Evolutionary conservation across 495 filamentous ascomycete genomes (phyloP).

Genomic region (Ascodesmis nigricans): DNA sequence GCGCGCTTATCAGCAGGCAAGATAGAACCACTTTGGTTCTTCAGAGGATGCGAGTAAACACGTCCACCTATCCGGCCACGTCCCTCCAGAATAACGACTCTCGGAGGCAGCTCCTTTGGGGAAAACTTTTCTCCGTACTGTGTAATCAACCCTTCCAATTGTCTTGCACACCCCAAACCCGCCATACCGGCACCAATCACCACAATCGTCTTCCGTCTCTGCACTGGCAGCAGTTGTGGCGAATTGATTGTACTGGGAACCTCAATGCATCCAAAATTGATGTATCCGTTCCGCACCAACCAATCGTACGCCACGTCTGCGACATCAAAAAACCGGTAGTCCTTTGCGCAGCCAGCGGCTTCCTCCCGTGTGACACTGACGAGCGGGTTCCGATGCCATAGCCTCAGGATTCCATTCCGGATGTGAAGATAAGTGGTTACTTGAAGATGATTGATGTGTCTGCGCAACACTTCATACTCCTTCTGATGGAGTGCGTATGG

Average conservation of each 20-base stretch:
- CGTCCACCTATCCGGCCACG: constrained; percentile 75
- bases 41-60: constrained; percentile 76
- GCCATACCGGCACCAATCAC: constrained; percentile 89
- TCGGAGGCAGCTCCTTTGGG: constrained; percentile 41
- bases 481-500: constrained; percentile 72
- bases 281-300: constrained; percentile 76
- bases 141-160: constrained; percentile 60
- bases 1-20: constrained; percentile 32
- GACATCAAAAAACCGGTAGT: constrained; percentile 72
- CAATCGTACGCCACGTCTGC: constrained; percentile 80
- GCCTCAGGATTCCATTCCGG: constrained; percentile 73
- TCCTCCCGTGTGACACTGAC: constrained; percentile 71
- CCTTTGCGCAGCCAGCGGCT: constrained; percentile 77
- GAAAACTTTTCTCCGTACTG: constrained; percentile 49
- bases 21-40: constrained; percentile 33
- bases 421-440: constrained; percentile 96
- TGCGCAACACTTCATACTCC: constrained; percentile 57
- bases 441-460: constrained; percentile 66
- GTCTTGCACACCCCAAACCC: constrained; percentile 76
- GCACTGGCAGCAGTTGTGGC: constrained; percentile 14
- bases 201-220: constrained; percentile 41
- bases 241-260: constrained; percentile 28
- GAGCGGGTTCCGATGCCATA: constrained; percentile 81
- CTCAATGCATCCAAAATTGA: constrained; percentile 88
- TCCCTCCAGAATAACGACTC: constrained; percentile 68